Conservation (phyloP, 345 rosid species). For the Euclidium syriacum region DNA sequence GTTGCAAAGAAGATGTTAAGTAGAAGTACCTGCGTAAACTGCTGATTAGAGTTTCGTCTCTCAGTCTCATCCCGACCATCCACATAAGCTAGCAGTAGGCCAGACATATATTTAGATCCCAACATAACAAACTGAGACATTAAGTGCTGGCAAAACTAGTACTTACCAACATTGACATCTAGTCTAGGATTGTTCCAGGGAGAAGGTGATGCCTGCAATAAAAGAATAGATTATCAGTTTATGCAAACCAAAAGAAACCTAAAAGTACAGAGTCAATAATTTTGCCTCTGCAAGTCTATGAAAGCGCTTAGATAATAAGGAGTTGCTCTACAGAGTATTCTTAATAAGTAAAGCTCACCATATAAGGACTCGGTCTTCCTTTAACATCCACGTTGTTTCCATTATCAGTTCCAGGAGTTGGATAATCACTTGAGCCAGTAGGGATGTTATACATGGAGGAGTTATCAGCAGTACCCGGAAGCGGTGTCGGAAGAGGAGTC, state of each 20-base stretch:
- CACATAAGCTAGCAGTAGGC: slow-evolving; percentile 62
- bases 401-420: slow-evolving; percentile 68
- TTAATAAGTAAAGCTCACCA: slow-evolving; percentile 41
- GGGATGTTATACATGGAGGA: slow-evolving; percentile 86
- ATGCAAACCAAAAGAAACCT: background rate
- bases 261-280: background rate
- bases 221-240: slow-evolving; percentile 8
- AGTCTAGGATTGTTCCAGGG: slow-evolving; percentile 85
- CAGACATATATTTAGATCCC: slow-evolving; percentile 5
- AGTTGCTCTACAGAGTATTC: background rate
- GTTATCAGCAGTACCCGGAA: slow-evolving; percentile 71
- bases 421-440: slow-evolving; percentile 78
- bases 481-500: slow-evolving; percentile 76
- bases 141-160: slow-evolving; percentile 2
- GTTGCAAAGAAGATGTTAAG: background rate
- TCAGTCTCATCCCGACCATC: slow-evolving; percentile 91
- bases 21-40: slow-evolving; percentile 68
- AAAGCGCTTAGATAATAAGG: background rate
- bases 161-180: slow-evolving; percentile 98
- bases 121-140: slow-evolving; percentile 11
- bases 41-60: slow-evolving; percentile 65
- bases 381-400: slow-evolving; percentile 54
- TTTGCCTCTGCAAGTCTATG: background rate
- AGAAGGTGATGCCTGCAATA: slow-evolving; percentile 75
- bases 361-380: slow-evolving; percentile 79